These are phyloP conservation scores for Metschnikowia kofuensis DNA, from an alignment of 805 yeast genomes.

Conservation along the genomic window DNA sequence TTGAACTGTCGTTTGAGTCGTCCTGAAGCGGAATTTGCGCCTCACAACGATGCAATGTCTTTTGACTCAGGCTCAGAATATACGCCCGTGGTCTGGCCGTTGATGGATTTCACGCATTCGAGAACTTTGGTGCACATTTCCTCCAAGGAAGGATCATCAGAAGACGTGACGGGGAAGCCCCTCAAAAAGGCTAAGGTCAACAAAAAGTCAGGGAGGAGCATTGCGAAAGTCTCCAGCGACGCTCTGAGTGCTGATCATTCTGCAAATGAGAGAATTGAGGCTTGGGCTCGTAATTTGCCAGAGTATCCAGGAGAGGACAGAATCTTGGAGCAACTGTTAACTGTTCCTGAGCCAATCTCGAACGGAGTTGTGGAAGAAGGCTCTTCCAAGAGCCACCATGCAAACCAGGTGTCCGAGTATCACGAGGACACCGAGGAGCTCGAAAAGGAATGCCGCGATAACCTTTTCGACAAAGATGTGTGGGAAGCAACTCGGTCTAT, in stretches of 20 bases:
- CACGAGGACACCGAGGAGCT: constrained; percentile 1
- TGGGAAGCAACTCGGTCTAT: constrained; percentile 1
- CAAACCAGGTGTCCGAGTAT: neutral
- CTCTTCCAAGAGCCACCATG: neutral
- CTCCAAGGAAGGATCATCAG: neutral
- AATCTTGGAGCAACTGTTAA: too few species aligned
- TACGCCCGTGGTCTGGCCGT: too few species aligned
- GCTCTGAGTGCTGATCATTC: neutral
- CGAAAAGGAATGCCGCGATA: neutral
- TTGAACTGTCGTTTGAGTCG: too few species aligned
- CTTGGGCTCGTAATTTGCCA: neutral
- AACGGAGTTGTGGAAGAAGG: too few species aligned
- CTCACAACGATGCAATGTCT: too few species aligned
- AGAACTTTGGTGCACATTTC: neutral
- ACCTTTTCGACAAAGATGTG: neutral
- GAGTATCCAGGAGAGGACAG: too few species aligned
- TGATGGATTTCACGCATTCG: neutral
- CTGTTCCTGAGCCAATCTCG: too few species aligned
- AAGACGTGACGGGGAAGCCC: neutral
- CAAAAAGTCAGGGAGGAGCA: neutral
- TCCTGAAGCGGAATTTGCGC: too few species aligned
- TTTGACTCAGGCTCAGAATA: too few species aligned
- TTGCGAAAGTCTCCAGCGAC: neutral
- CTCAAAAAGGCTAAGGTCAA: neutral
- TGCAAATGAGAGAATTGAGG: neutral